Conservation (phyloP, 2,329 filamentous ascomycete species). For the Pseudocercospora macadamiae region DNA sequence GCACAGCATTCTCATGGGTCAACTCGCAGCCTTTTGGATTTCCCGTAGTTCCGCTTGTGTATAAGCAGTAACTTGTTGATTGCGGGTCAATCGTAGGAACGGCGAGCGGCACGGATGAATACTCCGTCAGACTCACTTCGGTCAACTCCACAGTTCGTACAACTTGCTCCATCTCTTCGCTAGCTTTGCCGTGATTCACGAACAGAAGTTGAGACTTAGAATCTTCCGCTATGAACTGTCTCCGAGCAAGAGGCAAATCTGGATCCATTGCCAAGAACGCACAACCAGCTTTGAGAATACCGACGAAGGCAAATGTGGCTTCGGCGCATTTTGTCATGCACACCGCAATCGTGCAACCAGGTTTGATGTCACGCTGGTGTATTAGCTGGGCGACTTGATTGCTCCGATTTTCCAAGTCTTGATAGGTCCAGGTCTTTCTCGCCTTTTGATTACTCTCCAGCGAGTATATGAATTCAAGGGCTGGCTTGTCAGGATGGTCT, state of each 20-base stretch:
- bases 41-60: conserved; percentile 85
- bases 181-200: conserved; percentile 38
- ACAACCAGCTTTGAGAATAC: conserved; percentile 80
- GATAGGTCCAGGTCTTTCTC: conserved; percentile 70
- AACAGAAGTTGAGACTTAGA: conserved; percentile 60
- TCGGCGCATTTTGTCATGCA: conserved; percentile 86
- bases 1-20: conserved; percentile 84
- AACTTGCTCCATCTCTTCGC: conserved; percentile 17
- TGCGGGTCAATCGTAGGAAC: conserved; percentile 47
- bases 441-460: conserved; percentile 53
- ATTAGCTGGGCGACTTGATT: conserved; percentile 74
- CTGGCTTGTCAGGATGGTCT: conserved; percentile 61
- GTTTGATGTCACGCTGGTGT: conserved; percentile 46
- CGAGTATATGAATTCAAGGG: conserved; percentile 67
- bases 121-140: conserved; percentile 13
- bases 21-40: conserved; percentile 86
- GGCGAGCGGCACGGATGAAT: conserved; percentile 37
- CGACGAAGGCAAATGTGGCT: conserved; percentile 79
- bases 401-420: conserved; percentile 69
- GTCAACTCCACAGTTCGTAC: conserved; percentile 22
- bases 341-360: conserved; percentile 69
- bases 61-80: conserved; percentile 78
- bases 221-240: conserved; percentile 76
- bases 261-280: conserved; percentile 81
- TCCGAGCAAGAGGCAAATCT: conserved; percentile 70